A percentile compares a stretch with the other conserved stretches of the same genome.
phyloP scores from a whole-genome alignment of 345 rosid species.

The Cardamine occulta region DNA sequence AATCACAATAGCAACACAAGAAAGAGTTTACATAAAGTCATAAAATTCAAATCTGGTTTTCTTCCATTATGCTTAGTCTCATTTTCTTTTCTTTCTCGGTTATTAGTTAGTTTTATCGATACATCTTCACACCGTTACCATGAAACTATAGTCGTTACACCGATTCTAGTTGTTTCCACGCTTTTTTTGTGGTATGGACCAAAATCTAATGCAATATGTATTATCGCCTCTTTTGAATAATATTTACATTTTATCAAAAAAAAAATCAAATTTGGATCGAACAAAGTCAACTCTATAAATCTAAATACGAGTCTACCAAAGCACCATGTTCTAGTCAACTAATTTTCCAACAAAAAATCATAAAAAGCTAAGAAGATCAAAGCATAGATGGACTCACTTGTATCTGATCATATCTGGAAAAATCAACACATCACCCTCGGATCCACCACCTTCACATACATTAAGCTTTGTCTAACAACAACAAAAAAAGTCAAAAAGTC shows the following conservation, averaged over 20 bases:
- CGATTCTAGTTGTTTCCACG: no score
- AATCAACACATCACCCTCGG: slow-evolving; percentile 79
- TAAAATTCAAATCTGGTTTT: neutral
- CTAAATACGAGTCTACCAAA: neutral
- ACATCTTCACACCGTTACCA: no score
- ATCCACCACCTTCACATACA: slow-evolving; percentile 63
- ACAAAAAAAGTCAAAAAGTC: no score
- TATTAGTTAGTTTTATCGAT: no score
- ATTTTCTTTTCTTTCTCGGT: no score
- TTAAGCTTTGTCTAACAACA: slow-evolving; percentile 65
- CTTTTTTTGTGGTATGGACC: no score
- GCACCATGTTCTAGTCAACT: slow-evolving; percentile 3
- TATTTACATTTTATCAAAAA: no score
- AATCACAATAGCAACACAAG: slow-evolving; percentile 8
- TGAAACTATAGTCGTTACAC: no score
- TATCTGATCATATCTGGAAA: slow-evolving; percentile 91
- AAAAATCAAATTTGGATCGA: neutral
- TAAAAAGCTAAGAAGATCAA: neutral
- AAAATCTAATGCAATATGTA: no score
- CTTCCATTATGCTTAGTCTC: no score
- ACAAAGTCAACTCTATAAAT: no score
- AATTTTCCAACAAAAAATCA: neutral
- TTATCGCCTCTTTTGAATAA: no score
- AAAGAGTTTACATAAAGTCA: neutral
- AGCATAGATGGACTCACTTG: slow-evolving; percentile 56